Percentiles rank a stretch among this genome's conserved stretches.
These are phyloP conservation scores for Candida tetrigidarum DNA, from an alignment of 1,139 yeast species.

Conservation along the genomic window DNA sequence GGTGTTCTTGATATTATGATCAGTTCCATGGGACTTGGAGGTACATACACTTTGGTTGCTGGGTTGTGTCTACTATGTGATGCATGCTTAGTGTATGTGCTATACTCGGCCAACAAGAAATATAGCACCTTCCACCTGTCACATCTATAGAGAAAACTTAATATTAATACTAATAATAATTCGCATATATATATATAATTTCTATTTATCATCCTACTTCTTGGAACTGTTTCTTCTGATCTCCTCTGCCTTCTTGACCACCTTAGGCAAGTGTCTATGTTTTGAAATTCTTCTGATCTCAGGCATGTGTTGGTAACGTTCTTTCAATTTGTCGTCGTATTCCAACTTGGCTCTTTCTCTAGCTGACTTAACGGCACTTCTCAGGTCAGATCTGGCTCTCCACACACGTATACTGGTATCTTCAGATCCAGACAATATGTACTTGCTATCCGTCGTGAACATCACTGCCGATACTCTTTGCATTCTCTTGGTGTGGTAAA, in stretches of 20 bases:
- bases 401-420: conserved; percentile 95
- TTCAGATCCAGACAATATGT: conserved; percentile 89
- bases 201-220: conserved; percentile 50
- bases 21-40: conserved; percentile 34
- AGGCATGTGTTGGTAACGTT: conserved; percentile 94
- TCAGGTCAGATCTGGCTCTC: conserved; percentile 86
- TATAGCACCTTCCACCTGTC: conserved; percentile 9
- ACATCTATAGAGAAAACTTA: not conserved
- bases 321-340: conserved; percentile 89
- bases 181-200: not conserved
- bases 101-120: conserved; percentile 10
- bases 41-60: conserved; percentile 40
- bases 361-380: conserved; percentile 80
- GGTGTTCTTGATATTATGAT: conserved; percentile 39
- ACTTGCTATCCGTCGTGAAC: conserved; percentile 86
- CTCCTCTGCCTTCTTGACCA: conserved; percentile 86
- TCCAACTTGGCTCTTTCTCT: conserved; percentile 84
- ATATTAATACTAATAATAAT: conserved; percentile 34
- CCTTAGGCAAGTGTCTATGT: conserved; percentile 90
- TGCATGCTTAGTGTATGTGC: conserved; percentile 22
- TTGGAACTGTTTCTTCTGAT: conserved; percentile 82
- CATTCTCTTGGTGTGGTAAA: conserved; percentile 97
- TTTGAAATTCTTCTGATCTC: conserved; percentile 88
- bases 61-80: conserved; percentile 28
- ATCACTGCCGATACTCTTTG: conserved; percentile 87